Base-by-base conservation (phyloP, 805 yeast species). In the Candida piceae region DNA sequence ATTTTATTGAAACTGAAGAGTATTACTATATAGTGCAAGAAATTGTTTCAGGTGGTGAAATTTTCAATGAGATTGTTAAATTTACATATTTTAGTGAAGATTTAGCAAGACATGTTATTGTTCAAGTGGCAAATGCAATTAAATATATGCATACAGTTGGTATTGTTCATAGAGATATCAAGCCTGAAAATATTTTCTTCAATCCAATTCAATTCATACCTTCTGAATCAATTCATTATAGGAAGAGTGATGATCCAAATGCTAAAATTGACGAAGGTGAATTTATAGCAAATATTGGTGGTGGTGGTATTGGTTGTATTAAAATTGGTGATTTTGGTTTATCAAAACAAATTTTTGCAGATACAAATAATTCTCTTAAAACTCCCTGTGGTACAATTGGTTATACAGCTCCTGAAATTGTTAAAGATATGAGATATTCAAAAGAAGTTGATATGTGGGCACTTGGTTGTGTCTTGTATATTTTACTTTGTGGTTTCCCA, bases 331-430 rank as follows among this genome's bases (percentile, higher is more conserved):
- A 93, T 61, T 93, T 93, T 63, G 98, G 98, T 0, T 66, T 93
- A 15, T 86, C 96, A 4, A 93, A 93, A 61, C 85, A 88, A 55
- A 78, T 90, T 22, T 83, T 88, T 80, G 85, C 83, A 52, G 74
- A 80, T 33, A 84, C 84, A 50, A 84, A n/a, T n/a, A n/a, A 84
- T 50, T 85, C 97, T 16, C 37, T 58, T 26, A 86, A 87, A 71
- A 93, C 98, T 1, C 98, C 98, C 0, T 93, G 98, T 64, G 98
- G 98, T 35, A 93, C 98, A 1, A 96, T 93, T 13, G 97, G 97
- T 3, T 93, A 93, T 55, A 90, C 97, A 2, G 98, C 98, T 0
- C 98, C 98, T 0, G 98, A 93, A 61, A 90, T 93, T 49, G 97
- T 93, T 28, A 80, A 83, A 46, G 97, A 93, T 60, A 95, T 89